These are phyloP conservation scores for Epichloe coenophiala DNA, from an alignment of 2,329 filamentous ascomycete genomes.

Conservation along the genomic window DNA sequence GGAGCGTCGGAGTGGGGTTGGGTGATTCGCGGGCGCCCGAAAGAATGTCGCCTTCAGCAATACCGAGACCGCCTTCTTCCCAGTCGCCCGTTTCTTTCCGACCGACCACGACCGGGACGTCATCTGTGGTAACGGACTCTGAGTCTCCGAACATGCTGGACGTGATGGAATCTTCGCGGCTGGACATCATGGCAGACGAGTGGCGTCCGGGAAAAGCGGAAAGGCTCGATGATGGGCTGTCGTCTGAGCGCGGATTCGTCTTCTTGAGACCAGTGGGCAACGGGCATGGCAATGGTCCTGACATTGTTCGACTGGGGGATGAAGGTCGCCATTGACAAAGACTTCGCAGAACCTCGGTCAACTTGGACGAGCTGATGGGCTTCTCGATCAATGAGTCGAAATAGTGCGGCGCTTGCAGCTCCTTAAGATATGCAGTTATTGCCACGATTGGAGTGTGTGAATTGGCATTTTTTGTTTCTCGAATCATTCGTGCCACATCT, in stretches of 20 bases:
- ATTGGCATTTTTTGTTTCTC: slow-evolving; percentile 91
- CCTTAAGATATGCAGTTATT: slow-evolving; percentile 95
- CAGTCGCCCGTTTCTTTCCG: slow-evolving; percentile 65
- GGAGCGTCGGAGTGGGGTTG: slow-evolving; percentile 37
- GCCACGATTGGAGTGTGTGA: slow-evolving; percentile 90
- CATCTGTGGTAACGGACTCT: slow-evolving; percentile 65
- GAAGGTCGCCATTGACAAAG: slow-evolving; percentile 91
- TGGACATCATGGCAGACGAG: slow-evolving; percentile 69
- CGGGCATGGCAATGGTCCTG: slow-evolving; percentile 39
- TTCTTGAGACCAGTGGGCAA: slow-evolving; percentile 53
- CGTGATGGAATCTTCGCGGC: slow-evolving; percentile 76
- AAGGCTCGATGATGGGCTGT: slow-evolving; percentile 73
- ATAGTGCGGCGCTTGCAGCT: slow-evolving; percentile 85
- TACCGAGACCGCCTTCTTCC: slow-evolving; percentile 67
- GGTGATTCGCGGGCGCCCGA: slow-evolving; percentile 19
- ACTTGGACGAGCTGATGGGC: slow-evolving; percentile 81
- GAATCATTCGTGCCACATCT: slow-evolving; percentile 93
- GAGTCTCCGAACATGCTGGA: slow-evolving; percentile 81
- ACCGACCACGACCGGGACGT: slow-evolving; percentile 61
- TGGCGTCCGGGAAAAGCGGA: slow-evolving; percentile 55
- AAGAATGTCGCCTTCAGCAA: slow-evolving; percentile 47
- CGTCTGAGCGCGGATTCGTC: slow-evolving; percentile 50
- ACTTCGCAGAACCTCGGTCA: slow-evolving; percentile 75
- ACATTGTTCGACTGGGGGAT: slow-evolving; percentile 29
- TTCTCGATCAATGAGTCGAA: slow-evolving; percentile 96